Base-by-base conservation (phyloP, 352 stramenopile species). In the Globisporangium cylindrosporum region DNA sequence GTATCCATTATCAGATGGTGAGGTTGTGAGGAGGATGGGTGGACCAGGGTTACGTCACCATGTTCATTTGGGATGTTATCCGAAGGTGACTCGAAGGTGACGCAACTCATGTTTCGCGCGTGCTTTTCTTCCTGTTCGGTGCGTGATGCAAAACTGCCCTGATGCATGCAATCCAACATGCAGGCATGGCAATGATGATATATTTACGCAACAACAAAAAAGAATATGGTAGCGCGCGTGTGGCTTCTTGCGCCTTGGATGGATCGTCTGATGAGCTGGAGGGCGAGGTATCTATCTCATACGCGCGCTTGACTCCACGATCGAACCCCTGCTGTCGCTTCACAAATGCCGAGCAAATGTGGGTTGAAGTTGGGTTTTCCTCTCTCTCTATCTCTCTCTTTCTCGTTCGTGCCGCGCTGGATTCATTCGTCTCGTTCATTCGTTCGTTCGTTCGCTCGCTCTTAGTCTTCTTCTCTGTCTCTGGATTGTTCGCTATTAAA, bases 401-500 rank as follows among this genome's bases (percentile, higher is more conserved):
- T n/a, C 18, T n/a, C 15, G 25, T 38, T 57, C 14, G 53, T n/a
- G 12, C 3, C 7, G 15, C 15, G 1, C 18, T 60, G 18, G 27
- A 20, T n/a, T 20, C 41, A 55, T 27, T 14, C n/a, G 25, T 34
- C 56, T 48, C 10, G 55, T 14, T 29, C 25, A 27, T 15, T 14
- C n/a, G 25, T 34, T 48, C 20, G 54, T 6, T 29, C n/a, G n/a
- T 24, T 24, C 25, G 34, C 15, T 59, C 25, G 12, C 7, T 10
- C 15, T n/a, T 41, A 18, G 8, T 29, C 32, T 62, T 34, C 29
- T 22, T 34, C 20, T 22, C n/a, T 27, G 6, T 29, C 22, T 60
- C 29, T 60, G 3, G 4, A 14, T 25, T 24, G 36, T 14, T 32
- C 8, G 49, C 61, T 55, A 15, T 73, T 71, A 82, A 58, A 74